These are phyloP conservation scores for Plectosphaerella sp. DNA, from an alignment of 2,329 filamentous ascomycete species.

Conservation along the genomic window DNA sequence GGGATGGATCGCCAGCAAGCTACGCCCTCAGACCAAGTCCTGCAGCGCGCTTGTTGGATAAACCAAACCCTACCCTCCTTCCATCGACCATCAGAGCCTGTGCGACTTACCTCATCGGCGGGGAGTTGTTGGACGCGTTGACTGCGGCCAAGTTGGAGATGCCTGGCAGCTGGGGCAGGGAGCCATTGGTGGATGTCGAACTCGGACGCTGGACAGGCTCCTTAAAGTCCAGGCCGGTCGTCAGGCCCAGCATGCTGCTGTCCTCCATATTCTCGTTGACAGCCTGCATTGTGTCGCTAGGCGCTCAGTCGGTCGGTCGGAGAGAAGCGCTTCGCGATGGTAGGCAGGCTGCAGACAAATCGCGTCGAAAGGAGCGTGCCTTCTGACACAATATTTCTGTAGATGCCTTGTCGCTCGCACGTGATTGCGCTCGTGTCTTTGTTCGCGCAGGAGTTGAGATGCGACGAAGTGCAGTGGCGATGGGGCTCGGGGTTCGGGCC, in stretches of 20 bases:
- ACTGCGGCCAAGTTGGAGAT: slow-evolving; percentile 40
- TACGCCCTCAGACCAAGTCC: too few species aligned
- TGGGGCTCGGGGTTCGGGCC: background rate
- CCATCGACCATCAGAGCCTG: background rate
- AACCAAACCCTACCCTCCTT: too few species aligned
- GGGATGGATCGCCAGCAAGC: too few species aligned
- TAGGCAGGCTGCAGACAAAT: too few species aligned
- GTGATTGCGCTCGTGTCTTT: too few species aligned
- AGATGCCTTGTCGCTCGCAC: too few species aligned
- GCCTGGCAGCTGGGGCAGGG: slow-evolving; percentile 40
- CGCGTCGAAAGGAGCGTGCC: too few species aligned
- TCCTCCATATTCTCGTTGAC: slow-evolving; percentile 37
- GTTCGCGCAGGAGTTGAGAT: background rate
- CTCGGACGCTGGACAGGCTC: slow-evolving; percentile 47
- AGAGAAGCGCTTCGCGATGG: too few species aligned
- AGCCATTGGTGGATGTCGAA: slow-evolving; percentile 42
- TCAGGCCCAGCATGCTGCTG: slow-evolving; percentile 29
- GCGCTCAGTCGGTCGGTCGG: too few species aligned
- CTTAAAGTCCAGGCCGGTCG: slow-evolving; percentile 19
- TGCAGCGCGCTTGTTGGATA: too few species aligned
- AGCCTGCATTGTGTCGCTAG: background rate
- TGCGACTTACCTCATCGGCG: slow-evolving; percentile 41
- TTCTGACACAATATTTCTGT: too few species aligned
- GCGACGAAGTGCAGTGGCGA: background rate
- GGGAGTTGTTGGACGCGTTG: slow-evolving; percentile 32